phyloP scores from a whole-genome alignment of 176 grass and related monocot species.

The Miscanthus lutarioriparius region DNA sequence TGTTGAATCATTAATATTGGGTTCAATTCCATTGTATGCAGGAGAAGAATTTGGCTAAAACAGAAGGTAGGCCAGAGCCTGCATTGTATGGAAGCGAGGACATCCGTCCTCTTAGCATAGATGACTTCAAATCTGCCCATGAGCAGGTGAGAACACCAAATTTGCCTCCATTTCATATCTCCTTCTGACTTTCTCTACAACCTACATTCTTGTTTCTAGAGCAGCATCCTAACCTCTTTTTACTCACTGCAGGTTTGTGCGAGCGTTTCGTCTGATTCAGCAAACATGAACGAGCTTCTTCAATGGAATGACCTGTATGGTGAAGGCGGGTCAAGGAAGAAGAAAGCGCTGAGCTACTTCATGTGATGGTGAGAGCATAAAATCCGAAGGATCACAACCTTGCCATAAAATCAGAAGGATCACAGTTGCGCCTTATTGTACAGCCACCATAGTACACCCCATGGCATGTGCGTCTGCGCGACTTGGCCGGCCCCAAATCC shows the following conservation, averaged over 20 bases:
- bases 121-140: conserved; percentile 95
- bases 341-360: conserved; percentile 96
- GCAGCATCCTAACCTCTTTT: not conserved
- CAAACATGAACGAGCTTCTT: conserved; percentile 90
- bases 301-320: conserved; percentile 99
- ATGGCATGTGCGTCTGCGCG: conserved; percentile 24
- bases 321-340: conserved; percentile 96
- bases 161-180: not conserved
- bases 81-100: conserved; percentile 74
- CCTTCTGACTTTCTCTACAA: not conserved
- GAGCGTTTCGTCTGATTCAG: conserved; percentile 92
- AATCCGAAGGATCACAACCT: not conserved
- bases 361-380: conserved; percentile 62
- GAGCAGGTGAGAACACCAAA: conserved; percentile 67
- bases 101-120: conserved; percentile 82
- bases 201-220: not conserved
- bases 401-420: conserved; percentile 23
- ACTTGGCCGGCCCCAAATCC: conserved; percentile 45
- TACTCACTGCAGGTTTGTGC: conserved; percentile 68
- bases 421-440: conserved; percentile 37
- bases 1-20: not conserved
- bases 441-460: conserved; percentile 40
- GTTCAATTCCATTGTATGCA: conserved; percentile 32
- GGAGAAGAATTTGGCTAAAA: conserved; percentile 66
- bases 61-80: conserved; percentile 72